These are phyloP conservation scores for Fragaria iinumae DNA, from an alignment of 306 rosid genomes.

Conservation along the genomic window DNA sequence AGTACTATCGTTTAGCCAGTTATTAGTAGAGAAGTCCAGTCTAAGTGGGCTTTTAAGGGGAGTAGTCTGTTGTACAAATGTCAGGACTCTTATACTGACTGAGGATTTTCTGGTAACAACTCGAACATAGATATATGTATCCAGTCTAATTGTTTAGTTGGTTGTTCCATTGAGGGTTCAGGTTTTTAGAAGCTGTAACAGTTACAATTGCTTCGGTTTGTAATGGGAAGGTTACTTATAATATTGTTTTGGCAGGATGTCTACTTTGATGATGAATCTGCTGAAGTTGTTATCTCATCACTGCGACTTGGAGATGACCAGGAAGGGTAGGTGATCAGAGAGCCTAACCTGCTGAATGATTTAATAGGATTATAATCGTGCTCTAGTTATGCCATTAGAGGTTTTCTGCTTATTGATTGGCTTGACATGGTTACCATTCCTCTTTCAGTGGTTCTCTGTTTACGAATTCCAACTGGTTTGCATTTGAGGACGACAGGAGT, in stretches of 20 bases:
- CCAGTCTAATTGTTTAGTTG: neutral
- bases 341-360: conserved; percentile 1
- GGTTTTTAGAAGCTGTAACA: neutral
- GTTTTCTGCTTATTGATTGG: conserved; percentile 3
- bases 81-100: neutral
- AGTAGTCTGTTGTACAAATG: neutral
- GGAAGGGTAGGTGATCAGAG: conserved; percentile 57
- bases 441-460: conserved; percentile 83
- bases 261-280: conserved; percentile 98
- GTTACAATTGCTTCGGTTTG: neutral
- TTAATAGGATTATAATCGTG: neutral
- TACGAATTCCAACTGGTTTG: conserved; percentile 98
- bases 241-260: conserved; percentile 65
- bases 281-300: conserved; percentile 95
- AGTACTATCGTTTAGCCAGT: neutral
- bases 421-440: conserved; percentile 21
- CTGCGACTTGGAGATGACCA: conserved; percentile 96
- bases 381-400: neutral
- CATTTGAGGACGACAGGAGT: conserved; percentile 77
- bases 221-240: conserved; percentile 23
- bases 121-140: neutral
- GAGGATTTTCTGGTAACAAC: neutral
- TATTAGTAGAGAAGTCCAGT: neutral
- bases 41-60: neutral
- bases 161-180: neutral